These are phyloP conservation scores for Euclidium syriacum DNA, from an alignment of 345 rosid genomes.

Conservation along the genomic window DNA sequence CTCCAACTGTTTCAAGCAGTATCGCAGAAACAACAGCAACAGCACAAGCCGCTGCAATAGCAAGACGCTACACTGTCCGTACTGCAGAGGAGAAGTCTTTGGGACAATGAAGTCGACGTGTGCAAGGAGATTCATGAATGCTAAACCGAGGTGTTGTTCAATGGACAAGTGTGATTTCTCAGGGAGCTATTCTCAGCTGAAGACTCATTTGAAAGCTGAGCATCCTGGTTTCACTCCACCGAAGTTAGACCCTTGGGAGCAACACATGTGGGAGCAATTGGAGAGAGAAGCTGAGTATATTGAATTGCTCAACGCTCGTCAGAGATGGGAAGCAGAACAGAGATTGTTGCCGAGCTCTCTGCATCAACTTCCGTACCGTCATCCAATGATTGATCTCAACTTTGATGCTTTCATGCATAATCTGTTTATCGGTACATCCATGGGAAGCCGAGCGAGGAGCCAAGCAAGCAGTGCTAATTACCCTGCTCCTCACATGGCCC, in stretches of 20 bases:
- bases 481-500: neutral
- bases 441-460: neutral
- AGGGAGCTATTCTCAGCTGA: slow-evolving; percentile 51
- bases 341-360: neutral
- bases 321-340: slow-evolving; percentile 28
- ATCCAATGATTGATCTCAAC: slow-evolving; percentile 24
- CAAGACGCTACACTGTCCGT: slow-evolving; percentile 43
- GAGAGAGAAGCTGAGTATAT: slow-evolving; percentile 37
- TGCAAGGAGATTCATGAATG: slow-evolving; percentile 54
- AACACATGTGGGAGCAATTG: slow-evolving; percentile 40
- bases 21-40: slow-evolving; percentile 31
- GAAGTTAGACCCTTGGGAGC: slow-evolving; percentile 41
- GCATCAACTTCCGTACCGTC: slow-evolving; percentile 18
- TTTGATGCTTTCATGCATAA: slow-evolving; percentile 22
- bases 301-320: slow-evolving; percentile 34
- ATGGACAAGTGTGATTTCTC: slow-evolving; percentile 40
- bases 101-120: slow-evolving; percentile 42
- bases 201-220: slow-evolving; percentile 50
- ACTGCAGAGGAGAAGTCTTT: slow-evolving; percentile 50
- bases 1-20: slow-evolving; percentile 65
- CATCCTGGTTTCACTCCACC: slow-evolving; percentile 43
- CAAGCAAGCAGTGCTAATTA: neutral
- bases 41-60: slow-evolving; percentile 11
- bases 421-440: neutral
- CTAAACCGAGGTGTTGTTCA: slow-evolving; percentile 47